These are phyloP conservation scores for Cryomyces minteri DNA, from an alignment of 495 filamentous ascomycete genomes.

Conservation along the genomic window DNA sequence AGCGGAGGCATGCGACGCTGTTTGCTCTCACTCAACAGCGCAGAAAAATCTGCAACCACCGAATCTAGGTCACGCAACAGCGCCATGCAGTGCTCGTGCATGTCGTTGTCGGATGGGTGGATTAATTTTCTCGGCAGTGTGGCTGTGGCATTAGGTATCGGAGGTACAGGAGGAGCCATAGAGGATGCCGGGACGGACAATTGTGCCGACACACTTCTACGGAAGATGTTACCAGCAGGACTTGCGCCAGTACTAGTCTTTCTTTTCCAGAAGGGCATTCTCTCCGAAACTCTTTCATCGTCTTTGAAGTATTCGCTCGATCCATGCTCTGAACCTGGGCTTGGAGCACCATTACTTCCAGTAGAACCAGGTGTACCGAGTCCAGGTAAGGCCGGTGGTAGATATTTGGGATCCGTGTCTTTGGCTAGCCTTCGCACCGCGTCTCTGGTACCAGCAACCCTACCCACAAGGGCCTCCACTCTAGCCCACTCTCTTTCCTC, in stretches of 20 bases:
- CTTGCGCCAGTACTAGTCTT: constrained; percentile 39
- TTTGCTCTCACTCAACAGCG: constrained; percentile 57
- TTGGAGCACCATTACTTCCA: constrained; percentile 15
- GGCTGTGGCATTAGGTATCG: constrained; percentile 18
- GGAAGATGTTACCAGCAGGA: constrained; percentile 21
- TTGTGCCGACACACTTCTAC: constrained; percentile 32
- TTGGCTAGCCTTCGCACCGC: constrained; percentile 68
- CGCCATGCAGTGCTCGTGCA: constrained; percentile 63
- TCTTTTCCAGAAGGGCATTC: constrained; percentile 74
- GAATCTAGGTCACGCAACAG: constrained; percentile 67
- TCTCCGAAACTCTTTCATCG: constrained; percentile 13
- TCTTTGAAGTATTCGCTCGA: constrained; percentile 23
- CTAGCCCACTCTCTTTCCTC: constrained; percentile 75
- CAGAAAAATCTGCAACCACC: constrained; percentile 65
- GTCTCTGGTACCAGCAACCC: constrained; percentile 75
- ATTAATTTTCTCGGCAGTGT: constrained; percentile 16
- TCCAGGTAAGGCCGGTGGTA: constrained; percentile 6
- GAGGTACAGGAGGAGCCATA: constrained; percentile 15
- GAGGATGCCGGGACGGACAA: constrained; percentile 37
- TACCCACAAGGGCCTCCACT: constrained; percentile 64
- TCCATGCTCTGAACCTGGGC: constrained; percentile 13
- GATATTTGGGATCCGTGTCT: constrained; percentile 54
- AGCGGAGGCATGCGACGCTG: constrained; percentile 43
- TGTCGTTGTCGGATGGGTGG: constrained; percentile 21
- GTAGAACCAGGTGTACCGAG: constrained; percentile 8